phyloP scores from a whole-genome alignment of 116 monocot genomes.

The Thalassia testudinum region DNA sequence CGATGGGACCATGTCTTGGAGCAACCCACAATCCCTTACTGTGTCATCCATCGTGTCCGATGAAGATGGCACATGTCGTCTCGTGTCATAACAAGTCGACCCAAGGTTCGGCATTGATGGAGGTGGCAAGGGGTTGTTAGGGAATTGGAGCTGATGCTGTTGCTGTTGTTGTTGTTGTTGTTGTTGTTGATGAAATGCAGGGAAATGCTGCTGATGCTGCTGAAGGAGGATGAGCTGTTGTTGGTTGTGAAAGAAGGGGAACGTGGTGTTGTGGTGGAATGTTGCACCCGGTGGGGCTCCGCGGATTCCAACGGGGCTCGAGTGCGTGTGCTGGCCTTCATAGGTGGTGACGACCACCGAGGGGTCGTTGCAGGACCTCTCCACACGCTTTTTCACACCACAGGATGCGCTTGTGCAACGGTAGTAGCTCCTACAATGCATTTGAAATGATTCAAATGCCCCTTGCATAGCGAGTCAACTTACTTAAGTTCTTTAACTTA shows the following conservation, averaged over 20 bases:
- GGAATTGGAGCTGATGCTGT: background rate
- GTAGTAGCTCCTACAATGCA: constrained; percentile 61
- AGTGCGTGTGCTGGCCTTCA: constrained; percentile 85
- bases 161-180: background rate
- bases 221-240: background rate
- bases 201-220: background rate
- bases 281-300: constrained; percentile 9
- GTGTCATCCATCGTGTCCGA: background rate
- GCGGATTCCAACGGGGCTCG: constrained; percentile 34
- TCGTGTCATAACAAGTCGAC: background rate
- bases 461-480: too few relatives aligned
- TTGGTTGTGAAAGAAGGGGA: background rate
- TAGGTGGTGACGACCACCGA: constrained; percentile 75
- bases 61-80: background rate
- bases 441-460: background rate
- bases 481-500: too few relatives aligned
- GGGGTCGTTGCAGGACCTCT: constrained; percentile 49
- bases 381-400: constrained; percentile 82
- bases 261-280: background rate
- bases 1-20: background rate
- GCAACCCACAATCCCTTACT: background rate
- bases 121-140: background rate
- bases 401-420: constrained; percentile 63
- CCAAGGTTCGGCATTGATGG: background rate
- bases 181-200: background rate